These are phyloP conservation scores for Piper longum DNA, from an alignment of 164 flowering plant genomes.

Conservation along the genomic window DNA sequence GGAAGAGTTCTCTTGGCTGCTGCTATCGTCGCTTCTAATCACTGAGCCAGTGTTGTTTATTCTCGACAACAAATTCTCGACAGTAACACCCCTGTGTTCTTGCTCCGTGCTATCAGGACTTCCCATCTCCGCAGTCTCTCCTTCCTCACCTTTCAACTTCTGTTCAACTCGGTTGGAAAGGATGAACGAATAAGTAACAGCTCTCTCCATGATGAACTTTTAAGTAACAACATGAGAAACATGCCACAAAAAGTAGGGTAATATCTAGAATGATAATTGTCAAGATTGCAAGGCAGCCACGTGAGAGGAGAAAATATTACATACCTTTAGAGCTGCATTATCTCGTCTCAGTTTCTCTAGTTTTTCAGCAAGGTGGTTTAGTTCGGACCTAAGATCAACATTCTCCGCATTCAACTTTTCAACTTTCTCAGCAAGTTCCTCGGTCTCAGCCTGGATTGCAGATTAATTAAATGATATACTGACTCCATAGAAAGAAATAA, in stretches of 20 bases:
- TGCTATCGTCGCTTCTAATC: constrained; percentile 18
- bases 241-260: neutral
- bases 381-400: constrained; percentile 48
- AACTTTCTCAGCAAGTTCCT: constrained; percentile 66
- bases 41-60: constrained; percentile 38
- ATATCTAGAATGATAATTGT: neutral
- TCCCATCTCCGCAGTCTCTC: constrained; percentile 15
- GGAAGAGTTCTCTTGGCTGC: constrained; percentile 22
- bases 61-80: constrained; percentile 63
- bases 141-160: constrained; percentile 30
- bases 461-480: neutral
- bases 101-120: constrained; percentile 17
- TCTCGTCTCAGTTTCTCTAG: constrained; percentile 54
- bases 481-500: neutral
- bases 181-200: neutral
- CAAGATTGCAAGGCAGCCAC: neutral
- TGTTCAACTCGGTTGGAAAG: neutral
- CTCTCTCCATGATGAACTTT: neutral
- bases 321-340: constrained; percentile 59
- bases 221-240: neutral
- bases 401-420: constrained; percentile 64
- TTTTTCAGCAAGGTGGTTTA: constrained; percentile 34
- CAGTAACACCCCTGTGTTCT: constrained; percentile 21
- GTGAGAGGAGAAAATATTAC: neutral
- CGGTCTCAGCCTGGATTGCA: constrained; percentile 64